These are phyloP conservation scores for Cladosporium sp. DNA, from an alignment of 2,329 filamentous ascomycete species.

Conservation along the genomic window DNA sequence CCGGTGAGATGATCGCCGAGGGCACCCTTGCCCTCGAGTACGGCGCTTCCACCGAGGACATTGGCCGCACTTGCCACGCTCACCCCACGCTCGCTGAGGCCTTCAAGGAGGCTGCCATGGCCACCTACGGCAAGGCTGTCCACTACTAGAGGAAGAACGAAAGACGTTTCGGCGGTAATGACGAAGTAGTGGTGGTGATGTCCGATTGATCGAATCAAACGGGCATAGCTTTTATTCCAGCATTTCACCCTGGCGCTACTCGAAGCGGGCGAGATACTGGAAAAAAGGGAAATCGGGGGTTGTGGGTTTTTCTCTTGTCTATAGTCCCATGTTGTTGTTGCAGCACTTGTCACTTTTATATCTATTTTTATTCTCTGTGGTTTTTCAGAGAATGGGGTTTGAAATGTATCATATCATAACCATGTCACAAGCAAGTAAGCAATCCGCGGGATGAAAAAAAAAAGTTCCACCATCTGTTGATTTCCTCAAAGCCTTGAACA, in stretches of 20 bases:
- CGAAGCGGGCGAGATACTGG: background rate
- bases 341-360: background rate
- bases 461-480: background rate
- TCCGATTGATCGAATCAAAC: background rate
- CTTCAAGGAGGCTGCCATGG: constrained; percentile 99
- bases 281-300: background rate
- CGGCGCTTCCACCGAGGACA: constrained; percentile 91
- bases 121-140: constrained; percentile 91
- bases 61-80: constrained; percentile 91
- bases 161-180: background rate
- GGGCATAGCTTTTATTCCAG: background rate
- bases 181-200: background rate
- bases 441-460: background rate
- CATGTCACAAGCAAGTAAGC: background rate
- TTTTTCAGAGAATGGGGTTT: background rate
- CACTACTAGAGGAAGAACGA: constrained; percentile 66
- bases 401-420: background rate
- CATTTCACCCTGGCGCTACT: background rate
- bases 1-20: constrained; percentile 99
- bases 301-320: background rate
- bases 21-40: constrained; percentile 94
- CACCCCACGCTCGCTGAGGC: constrained; percentile 95
- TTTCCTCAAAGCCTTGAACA: no score
- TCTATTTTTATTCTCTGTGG: background rate
- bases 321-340: background rate